Conservation (phyloP, 225 moss, liverwort and hornwort species). For the Pleurozium schreberi region DNA sequence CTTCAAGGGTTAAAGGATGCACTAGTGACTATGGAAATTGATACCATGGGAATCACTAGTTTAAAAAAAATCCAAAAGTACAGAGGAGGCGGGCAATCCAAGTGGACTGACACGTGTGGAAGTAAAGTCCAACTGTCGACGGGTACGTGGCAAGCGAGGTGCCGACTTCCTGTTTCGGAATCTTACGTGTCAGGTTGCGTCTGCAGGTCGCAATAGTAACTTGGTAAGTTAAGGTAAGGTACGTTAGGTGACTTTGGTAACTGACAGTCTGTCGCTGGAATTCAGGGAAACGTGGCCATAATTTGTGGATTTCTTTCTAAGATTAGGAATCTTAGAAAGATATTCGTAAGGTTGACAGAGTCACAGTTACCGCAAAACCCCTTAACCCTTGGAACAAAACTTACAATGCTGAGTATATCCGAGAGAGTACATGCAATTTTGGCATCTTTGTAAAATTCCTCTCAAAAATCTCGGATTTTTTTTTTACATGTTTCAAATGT, state of each 20-base stretch:
- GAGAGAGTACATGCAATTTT: no score
- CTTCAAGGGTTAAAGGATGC: no score
- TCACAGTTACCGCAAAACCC: background rate
- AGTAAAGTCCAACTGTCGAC: background rate
- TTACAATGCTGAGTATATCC: no score
- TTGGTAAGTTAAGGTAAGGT: no score
- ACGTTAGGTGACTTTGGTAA: background rate
- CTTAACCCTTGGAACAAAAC: no score
- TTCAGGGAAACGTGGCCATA: background rate
- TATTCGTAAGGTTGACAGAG: background rate
- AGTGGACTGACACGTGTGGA: background rate
- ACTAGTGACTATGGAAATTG: no score
- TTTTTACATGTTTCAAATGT: no score
- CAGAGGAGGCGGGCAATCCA: background rate
- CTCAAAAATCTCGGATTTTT: no score
- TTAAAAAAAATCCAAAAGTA: no score
- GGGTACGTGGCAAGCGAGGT: background rate
- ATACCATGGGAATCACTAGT: no score
- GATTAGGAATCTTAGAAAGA: background rate
- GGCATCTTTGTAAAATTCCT: no score
- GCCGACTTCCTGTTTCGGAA: background rate
- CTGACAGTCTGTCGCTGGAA: background rate
- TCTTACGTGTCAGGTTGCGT: background rate
- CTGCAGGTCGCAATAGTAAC: background rate
- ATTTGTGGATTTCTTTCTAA: background rate